Percentiles rank a stretch among this genome's conserved stretches.
phyloP scores from a whole-genome alignment of 306 rosid species.

The Trifolium dubium region DNA sequence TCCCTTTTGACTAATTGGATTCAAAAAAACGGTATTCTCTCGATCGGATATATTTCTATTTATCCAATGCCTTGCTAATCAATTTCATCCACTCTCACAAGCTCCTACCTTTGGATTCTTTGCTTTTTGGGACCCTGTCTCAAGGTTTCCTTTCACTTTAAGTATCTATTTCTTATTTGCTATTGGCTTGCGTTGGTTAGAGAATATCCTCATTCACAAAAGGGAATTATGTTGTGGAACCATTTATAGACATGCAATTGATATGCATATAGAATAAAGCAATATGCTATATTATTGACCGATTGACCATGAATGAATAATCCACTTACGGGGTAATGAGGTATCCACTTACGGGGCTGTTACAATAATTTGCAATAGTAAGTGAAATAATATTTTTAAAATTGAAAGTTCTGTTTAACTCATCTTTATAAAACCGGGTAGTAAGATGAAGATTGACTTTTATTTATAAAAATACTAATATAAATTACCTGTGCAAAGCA shows the following conservation, averaged over 20 bases:
- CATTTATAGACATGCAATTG: conserved; percentile 1
- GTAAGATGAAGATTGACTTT: too few species aligned
- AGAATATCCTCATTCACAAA: neutral
- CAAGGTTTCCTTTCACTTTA: conserved; percentile 5
- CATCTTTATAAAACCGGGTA: too few species aligned
- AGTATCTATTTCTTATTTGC: conserved; percentile 1
- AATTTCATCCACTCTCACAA: conserved; percentile 33
- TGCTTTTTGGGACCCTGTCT: conserved; percentile 6
- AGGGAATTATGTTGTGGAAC: neutral
- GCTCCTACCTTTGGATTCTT: conserved; percentile 30
- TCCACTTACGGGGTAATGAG: neutral
- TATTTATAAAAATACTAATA: too few species aligned
- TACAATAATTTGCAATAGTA: too few species aligned
- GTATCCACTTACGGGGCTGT: too few species aligned
- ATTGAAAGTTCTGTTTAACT: too few species aligned
- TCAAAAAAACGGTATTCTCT: conserved; percentile 30
- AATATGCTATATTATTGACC: neutral
- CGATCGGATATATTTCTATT: conserved; percentile 32
- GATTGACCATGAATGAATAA: conserved; percentile 8
- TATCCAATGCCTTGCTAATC: conserved; percentile 30
- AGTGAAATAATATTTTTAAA: too few species aligned
- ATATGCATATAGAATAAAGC: conserved; percentile 2
- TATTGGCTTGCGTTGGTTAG: conserved; percentile 13
- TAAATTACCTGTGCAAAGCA: too few species aligned
- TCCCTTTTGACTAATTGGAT: conserved; percentile 19